phyloP scores from a whole-genome alignment of 768 basidiomycete genomes.

The Chalciporus pseudorubinellus region DNA sequence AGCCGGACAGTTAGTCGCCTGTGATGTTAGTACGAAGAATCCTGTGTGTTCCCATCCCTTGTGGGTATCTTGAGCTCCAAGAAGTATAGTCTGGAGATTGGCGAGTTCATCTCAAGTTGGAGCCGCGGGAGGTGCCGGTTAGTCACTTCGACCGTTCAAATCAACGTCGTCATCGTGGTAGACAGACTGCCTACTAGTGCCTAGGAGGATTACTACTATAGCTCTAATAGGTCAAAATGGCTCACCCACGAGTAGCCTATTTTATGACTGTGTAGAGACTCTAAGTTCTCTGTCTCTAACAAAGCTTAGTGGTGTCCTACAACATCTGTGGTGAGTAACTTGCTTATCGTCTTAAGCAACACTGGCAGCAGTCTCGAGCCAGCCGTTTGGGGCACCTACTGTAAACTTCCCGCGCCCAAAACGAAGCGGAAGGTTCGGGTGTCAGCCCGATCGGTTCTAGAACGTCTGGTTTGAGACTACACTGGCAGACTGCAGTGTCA shows the following conservation, averaged over 20 bases:
- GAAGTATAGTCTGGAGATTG: background rate
- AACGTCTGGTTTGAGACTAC: no score
- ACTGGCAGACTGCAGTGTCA: no score
- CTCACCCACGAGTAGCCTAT: background rate
- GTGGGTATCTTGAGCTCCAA: background rate
- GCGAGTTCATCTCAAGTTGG: background rate
- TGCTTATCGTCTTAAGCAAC: background rate
- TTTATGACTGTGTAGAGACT: background rate
- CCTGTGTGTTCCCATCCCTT: no score
- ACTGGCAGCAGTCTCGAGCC: no score
- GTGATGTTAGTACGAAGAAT: no score
- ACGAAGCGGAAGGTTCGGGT: no score
- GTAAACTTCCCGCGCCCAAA: no score
- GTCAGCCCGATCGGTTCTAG: no score
- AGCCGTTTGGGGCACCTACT: no score
- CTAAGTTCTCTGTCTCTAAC: background rate
- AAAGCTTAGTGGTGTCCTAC: conserved; percentile 2
- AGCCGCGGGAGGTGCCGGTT: background rate
- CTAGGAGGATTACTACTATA: background rate
- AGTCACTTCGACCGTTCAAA: background rate
- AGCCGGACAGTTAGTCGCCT: no score
- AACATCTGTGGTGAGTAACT: conserved; percentile 1
- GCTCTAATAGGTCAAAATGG: background rate
- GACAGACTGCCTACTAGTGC: no score
- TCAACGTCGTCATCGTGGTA: no score